Evolutionary conservation across 306 rosid genomes (phyloP).

Genomic region (Hippophae gyantsensis): DNA sequence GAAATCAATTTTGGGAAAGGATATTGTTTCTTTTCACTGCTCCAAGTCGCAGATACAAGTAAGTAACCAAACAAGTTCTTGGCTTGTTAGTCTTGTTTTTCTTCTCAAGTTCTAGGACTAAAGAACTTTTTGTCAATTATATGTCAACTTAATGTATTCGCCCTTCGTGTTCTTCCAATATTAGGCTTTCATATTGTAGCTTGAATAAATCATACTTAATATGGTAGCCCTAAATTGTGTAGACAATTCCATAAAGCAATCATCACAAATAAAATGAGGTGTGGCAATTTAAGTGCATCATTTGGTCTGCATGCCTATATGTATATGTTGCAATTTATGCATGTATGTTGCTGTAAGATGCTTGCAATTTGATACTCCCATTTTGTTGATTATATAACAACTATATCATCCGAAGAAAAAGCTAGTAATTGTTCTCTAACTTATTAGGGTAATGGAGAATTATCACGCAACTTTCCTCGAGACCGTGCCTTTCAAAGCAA

Average conservation of each 20-base stretch:
- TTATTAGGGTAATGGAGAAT: conserved; percentile 67
- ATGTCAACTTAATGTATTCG: background rate
- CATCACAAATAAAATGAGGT: too few relatives aligned
- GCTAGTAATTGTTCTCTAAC: conserved; percentile 1
- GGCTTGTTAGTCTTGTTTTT: background rate
- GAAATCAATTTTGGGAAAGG: conserved; percentile 97
- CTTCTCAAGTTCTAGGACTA: conserved; percentile 5
- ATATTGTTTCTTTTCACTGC: conserved; percentile 84
- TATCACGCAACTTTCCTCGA: conserved; percentile 74
- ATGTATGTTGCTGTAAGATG: too few relatives aligned
- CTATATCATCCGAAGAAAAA: background rate
- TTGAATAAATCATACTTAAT: too few relatives aligned
- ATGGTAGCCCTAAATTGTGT: too few relatives aligned
- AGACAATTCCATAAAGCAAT: too few relatives aligned
- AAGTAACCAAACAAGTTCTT: conserved; percentile 2
- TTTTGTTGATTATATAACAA: too few relatives aligned
- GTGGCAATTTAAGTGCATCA: too few relatives aligned
- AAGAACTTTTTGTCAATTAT: background rate
- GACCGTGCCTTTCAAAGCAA: conserved; percentile 80
- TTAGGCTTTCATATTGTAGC: too few relatives aligned
- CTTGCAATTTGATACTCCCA: too few relatives aligned
- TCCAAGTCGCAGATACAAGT: conserved; percentile 95
- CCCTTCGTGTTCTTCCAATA: background rate
- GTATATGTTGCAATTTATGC: too few relatives aligned
- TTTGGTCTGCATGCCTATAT: too few relatives aligned